Conservation (phyloP, 2,329 filamentous ascomycete genomes). For the Scortechinia acanthostroma region DNA sequence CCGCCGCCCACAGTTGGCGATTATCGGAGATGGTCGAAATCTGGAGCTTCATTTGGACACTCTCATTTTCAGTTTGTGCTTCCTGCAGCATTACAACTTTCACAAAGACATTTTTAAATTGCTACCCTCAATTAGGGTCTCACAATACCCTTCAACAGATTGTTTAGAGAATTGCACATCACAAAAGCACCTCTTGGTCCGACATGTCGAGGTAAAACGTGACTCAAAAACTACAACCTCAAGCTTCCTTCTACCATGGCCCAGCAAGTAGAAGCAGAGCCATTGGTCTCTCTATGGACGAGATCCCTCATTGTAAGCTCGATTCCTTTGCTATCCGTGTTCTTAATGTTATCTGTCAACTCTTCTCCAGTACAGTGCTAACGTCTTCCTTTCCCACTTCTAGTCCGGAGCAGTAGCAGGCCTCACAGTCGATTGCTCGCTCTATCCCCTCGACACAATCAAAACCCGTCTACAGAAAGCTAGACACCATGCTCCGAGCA, state of each 20-base stretch:
- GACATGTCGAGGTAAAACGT: too few relatives aligned
- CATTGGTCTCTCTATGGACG: not conserved
- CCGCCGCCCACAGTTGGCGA: too few relatives aligned
- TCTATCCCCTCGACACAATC: slow-evolving; percentile 96
- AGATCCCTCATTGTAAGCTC: not conserved
- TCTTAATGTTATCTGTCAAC: not conserved
- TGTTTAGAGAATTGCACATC: too few relatives aligned
- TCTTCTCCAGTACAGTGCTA: not conserved
- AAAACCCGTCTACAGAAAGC: slow-evolving; percentile 80
- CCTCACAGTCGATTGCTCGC: slow-evolving; percentile 90
- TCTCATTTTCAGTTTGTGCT: too few relatives aligned
- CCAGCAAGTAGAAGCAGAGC: not conserved
- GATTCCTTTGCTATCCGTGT: not conserved
- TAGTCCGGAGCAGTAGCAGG: slow-evolving; percentile 76
- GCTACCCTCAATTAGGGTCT: too few relatives aligned
- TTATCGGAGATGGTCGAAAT: not conserved
- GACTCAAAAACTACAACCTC: too few relatives aligned
- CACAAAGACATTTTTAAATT: too few relatives aligned
- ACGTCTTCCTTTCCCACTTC: slow-evolving; percentile 1
- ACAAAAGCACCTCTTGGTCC: too few relatives aligned
- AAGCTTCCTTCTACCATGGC: not conserved
- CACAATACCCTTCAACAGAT: too few relatives aligned
- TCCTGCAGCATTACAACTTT: too few relatives aligned
- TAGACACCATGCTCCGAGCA: not conserved
- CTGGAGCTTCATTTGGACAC: too few relatives aligned